These are phyloP conservation scores for Fusarium duplospermum DNA, from an alignment of 2,329 filamentous ascomycete species.

Conservation along the genomic window DNA sequence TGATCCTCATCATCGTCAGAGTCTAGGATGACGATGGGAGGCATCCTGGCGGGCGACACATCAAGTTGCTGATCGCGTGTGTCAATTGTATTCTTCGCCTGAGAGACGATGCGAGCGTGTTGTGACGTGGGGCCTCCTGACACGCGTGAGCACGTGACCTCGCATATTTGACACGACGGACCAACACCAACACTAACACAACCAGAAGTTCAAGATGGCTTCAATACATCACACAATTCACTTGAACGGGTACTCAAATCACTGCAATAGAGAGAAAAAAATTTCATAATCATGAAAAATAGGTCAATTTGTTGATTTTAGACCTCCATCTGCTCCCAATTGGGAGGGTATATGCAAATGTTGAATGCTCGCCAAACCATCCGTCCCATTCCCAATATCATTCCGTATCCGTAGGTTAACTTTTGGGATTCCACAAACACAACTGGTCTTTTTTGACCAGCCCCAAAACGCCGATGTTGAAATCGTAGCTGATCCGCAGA, in stretches of 20 bases:
- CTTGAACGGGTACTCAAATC: neutral
- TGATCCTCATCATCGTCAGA: slow-evolving; percentile 55
- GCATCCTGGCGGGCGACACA: slow-evolving; percentile 33
- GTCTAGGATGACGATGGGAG: slow-evolving; percentile 51
- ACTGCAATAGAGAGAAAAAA: neutral
- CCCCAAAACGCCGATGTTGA: slow-evolving; percentile 70
- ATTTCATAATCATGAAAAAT: slow-evolving; percentile 42
- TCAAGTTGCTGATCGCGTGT: neutral
- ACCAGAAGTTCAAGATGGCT: neutral
- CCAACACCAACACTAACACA: neutral
- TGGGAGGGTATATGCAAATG: slow-evolving; percentile 53
- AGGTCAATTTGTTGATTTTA: slow-evolving; percentile 47
- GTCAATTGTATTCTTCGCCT: slow-evolving; percentile 14
- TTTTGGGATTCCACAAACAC: slow-evolving; percentile 53
- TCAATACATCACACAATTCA: neutral
- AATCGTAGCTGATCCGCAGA: slow-evolving; percentile 60
- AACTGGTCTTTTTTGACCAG: slow-evolving; percentile 51
- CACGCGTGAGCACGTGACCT: slow-evolving; percentile 40
- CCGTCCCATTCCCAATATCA: slow-evolving; percentile 44
- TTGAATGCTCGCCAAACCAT: slow-evolving; percentile 54
- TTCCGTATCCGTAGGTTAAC: slow-evolving; percentile 49
- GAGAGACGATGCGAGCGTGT: slow-evolving; percentile 25
- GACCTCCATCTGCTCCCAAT: slow-evolving; percentile 46
- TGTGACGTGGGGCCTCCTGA: slow-evolving; percentile 14
- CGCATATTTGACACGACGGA: neutral